Conservation (phyloP, 1,284 basidiomycete genomes). For the Phellinidium pouzarii region DNA sequence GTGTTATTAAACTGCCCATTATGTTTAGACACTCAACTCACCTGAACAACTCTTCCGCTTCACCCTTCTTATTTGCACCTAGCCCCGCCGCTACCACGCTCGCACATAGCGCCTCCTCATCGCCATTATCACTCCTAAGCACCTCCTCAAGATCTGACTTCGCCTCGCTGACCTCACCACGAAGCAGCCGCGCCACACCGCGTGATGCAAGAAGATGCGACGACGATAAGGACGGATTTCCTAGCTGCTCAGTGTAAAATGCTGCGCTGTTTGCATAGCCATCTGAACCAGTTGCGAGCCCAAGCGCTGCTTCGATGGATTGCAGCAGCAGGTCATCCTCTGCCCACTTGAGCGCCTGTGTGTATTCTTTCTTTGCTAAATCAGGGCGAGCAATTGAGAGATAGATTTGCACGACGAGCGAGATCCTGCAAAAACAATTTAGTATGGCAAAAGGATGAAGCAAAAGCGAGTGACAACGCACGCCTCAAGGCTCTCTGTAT, state of each 20-base stretch:
- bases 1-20: conserved; percentile 15
- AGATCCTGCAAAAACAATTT: conserved; percentile 46
- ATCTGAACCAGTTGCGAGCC: conserved; percentile 74
- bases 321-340: conserved; percentile 88
- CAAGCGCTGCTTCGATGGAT: conserved; percentile 83
- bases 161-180: conserved; percentile 77
- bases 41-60: conserved; percentile 63
- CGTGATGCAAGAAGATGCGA: conserved; percentile 75
- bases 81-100: conserved; percentile 62
- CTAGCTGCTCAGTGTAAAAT: conserved; percentile 89
- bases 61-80: conserved; percentile 47
- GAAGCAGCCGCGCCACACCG: conserved; percentile 76
- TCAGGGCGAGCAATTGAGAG: conserved; percentile 80
- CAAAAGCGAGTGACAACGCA: conserved; percentile 37
- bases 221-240: conserved; percentile 75
- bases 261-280: conserved; percentile 66
- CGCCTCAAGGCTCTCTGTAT: conserved; percentile 80
- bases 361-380: conserved; percentile 81
- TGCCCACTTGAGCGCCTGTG: conserved; percentile 74
- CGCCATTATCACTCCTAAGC: conserved; percentile 43
- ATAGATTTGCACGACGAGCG: conserved; percentile 78
- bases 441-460: conserved; percentile 6
- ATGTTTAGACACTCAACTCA: no score
- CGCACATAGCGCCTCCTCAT: conserved; percentile 68
- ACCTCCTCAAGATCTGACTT: conserved; percentile 83